phyloP scores from a whole-genome alignment of 2,329 filamentous ascomycete genomes.

The Colletotrichum kahawae region DNA sequence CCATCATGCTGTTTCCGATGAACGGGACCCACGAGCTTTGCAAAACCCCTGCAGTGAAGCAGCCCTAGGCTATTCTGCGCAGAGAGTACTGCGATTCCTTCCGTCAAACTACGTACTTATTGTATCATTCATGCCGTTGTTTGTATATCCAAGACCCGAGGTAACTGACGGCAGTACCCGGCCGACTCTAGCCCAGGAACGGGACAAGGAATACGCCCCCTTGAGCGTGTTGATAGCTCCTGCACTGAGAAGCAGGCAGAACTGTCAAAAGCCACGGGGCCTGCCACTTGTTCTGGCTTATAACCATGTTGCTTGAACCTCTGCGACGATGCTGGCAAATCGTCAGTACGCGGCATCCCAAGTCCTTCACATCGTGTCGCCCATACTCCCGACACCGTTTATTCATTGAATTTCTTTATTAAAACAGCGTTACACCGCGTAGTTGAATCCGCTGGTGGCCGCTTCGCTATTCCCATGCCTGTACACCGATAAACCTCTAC shows the following conservation, averaged over 20 bases:
- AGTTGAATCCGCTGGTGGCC: conserved; percentile 15
- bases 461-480: conserved; percentile 14
- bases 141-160: not conserved
- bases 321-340: not conserved
- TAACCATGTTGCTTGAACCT: not conserved
- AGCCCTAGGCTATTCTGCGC: not conserved
- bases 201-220: not conserved
- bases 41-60: conserved; percentile 8
- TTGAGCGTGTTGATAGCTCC: not conserved
- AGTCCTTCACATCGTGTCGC: not conserved
- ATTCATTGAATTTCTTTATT: conserved; percentile 10
- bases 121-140: not conserved
- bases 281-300: not conserved
- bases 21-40: not conserved
- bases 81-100: not conserved
- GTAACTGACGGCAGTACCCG: not conserved
- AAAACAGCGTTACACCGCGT: conserved; percentile 16
- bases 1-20: not conserved
- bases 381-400: not conserved
- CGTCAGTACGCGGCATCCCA: not conserved
- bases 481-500: conserved; percentile 12
- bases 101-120: conserved; percentile 2
- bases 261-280: not conserved
- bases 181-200: not conserved
- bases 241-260: not conserved